Evolutionary conservation across 1,284 basidiomycete species (phyloP), one percentile per base, ranked within the genome.

Genomic region (Naganishia liquefaciens): DNA sequence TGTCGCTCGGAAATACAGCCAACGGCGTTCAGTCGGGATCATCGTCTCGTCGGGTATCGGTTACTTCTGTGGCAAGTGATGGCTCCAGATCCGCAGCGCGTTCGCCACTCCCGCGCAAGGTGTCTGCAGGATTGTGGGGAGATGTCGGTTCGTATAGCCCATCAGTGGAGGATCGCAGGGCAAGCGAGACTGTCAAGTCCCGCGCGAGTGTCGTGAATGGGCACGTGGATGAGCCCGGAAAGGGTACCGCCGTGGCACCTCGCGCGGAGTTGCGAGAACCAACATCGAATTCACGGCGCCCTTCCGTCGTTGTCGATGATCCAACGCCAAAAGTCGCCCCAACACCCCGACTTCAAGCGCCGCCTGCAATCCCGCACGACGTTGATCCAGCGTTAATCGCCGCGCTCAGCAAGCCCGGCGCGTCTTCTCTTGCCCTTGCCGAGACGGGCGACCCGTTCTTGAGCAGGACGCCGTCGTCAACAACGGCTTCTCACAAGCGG

Each of bases 361-460:
- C 66, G 6, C 66, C 66, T 9, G 66, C 66, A 9, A 64, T 67
- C 17, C 66, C 66, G 21, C 66, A 67, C 28, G 49, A 46, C 11
- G 11, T 60, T 2, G 63, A 67, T 58, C 66, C 54, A 17, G 53
- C 55, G 23, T 13, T 65, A 6, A 63, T 67, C 15, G 65, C 62
- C 25, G 54, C 62, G 10, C 54, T 67, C 1, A 63, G 46, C 37
- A 30, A 40, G 13, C 33, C 57, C 4, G 57, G 57, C 7, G 57
- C 57, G n/a, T 60, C 57, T 5, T 60, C 57, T 21, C 44, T 60
- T 15, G 57, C 57, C 21, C 33, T 57, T 10, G 57, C 57, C 15
- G 57, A 50, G 23, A 50, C 44, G 21, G 57, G 57, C 5, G 47
- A 60, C 25, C 57, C 57, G 46, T 47, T 50, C 23, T 15, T 46